Conservation (phyloP, 768 basidiomycete genomes). For the Mycena alexandri region DNA sequence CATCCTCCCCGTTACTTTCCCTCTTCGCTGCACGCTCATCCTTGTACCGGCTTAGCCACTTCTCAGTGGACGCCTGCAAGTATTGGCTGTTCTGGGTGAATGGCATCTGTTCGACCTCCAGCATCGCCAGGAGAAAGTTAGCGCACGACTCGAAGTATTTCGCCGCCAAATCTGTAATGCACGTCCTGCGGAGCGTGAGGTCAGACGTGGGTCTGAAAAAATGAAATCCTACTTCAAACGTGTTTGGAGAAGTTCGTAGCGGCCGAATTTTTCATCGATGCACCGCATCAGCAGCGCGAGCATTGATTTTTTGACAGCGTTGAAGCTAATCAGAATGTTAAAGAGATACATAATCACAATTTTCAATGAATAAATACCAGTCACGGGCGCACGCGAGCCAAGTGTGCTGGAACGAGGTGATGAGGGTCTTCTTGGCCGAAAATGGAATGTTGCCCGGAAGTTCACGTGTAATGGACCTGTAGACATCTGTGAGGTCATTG, state of each 20-base stretch:
- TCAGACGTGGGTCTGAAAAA: too few relatives aligned
- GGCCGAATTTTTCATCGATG: too few relatives aligned
- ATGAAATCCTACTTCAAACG: conserved; percentile 55
- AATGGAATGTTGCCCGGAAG: conserved; percentile 55
- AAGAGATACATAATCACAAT: too few relatives aligned
- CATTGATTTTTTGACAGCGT: conserved; percentile 40
- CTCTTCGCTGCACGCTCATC: conserved; percentile 42
- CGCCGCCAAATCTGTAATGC: conserved; percentile 29
- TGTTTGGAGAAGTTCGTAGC: conserved; percentile 51
- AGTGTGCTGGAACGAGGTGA: conserved; percentile 45
- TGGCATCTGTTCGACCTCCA: conserved; percentile 50
- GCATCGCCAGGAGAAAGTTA: conserved; percentile 42
- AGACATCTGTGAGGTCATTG: background rate
- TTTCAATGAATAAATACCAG: too few relatives aligned
- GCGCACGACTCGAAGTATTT: conserved; percentile 35
- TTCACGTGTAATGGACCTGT: conserved; percentile 55
- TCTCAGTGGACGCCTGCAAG: conserved; percentile 46
- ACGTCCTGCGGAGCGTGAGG: conserved; percentile 23
- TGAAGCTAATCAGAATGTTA: too few relatives aligned
- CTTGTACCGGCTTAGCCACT: conserved; percentile 50
- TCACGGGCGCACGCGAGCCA: conserved; percentile 45
- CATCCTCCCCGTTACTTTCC: conserved; percentile 8
- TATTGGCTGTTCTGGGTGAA: conserved; percentile 57
- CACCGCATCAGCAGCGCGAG: conserved; percentile 47
- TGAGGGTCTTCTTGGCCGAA: conserved; percentile 50